Conservation (phyloP, 495 filamentous ascomycete genomes). For the Glutinoglossum americanum region DNA sequence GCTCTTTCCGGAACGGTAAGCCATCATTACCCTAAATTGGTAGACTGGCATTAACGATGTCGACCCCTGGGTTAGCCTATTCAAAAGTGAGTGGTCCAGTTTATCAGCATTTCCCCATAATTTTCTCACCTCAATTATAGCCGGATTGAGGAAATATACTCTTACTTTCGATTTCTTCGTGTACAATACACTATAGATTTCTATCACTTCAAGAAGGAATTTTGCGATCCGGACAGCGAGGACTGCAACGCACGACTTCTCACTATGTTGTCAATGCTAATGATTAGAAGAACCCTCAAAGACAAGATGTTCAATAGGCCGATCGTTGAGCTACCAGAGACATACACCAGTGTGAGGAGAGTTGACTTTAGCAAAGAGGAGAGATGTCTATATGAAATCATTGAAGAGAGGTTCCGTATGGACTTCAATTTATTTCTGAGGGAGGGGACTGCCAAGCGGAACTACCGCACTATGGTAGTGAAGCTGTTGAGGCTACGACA, state of each 20-base stretch:
- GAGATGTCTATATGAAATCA: constrained; percentile 3
- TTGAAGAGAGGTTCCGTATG: constrained; percentile 4
- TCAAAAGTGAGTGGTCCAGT: neutral
- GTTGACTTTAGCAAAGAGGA: constrained; percentile 4
- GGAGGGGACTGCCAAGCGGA: neutral
- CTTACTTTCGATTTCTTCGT: constrained; percentile 36
- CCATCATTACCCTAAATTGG: neutral
- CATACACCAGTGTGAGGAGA: constrained; percentile 8
- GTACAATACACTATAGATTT: constrained; percentile 23
- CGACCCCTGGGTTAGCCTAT: neutral
- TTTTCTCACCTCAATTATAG: constrained; percentile 30
- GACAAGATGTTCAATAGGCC: constrained; percentile 31
- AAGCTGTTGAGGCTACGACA: constrained; percentile 5
- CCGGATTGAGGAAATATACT: constrained; percentile 27
- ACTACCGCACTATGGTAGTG: constrained; percentile 3
- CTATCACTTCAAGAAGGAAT: constrained; percentile 27
- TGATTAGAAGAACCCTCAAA: constrained; percentile 30
- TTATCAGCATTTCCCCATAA: neutral
- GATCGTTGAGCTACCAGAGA: constrained; percentile 31
- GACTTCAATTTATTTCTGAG: neutral
- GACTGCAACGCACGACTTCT: constrained; percentile 19
- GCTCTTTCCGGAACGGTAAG: constrained; percentile 30
- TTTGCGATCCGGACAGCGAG: constrained; percentile 16
- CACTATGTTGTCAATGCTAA: constrained; percentile 22
- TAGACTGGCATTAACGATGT: neutral